Evolutionary conservation across 2,329 filamentous ascomycete genomes (phyloP), one percentile per base, ranked within the genome.

Genomic region (Cladosporium austrohemisphaericum): DNA sequence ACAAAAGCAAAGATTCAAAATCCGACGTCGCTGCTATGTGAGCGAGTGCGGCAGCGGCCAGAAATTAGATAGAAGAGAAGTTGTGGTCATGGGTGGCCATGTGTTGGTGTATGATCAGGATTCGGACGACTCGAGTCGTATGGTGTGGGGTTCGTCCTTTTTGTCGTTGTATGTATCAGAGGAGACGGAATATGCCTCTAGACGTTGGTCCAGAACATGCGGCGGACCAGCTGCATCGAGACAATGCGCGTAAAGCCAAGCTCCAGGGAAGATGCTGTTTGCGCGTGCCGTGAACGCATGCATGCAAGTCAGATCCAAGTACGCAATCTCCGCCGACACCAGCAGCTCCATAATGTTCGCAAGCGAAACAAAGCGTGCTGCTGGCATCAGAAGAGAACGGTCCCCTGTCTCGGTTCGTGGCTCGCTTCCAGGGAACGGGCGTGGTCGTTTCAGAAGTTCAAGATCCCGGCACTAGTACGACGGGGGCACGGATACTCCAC

Each of bases 401-500:
- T 33, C 44, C 44, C 44, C 44, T 48, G 32, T 26, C 6, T 23
- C 22, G 33, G 18, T 13, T 37, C n/a, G 23, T 23, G 28, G 38
- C 18, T 41, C 26, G 38, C 22, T 23, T 40, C 23, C 37, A 23
- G 31, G 23, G 31, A 26, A 19, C 23, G 31, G 31, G 31, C 35
- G 33, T 40, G 32, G 25, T 49, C 35, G 35, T 40, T 49, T 41
- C 45, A 49, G 29, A 33, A 46, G 11, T 49, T 41, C 26, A 32
- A 31, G 14, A 37, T 36, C 43, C 43, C 43, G 43, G 41, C 41
- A 28, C 33, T 52, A 55, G 37, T 59, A 59, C 20, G 54, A 47
- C 7, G 52, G 25, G 7, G 54, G 51, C 43, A 59, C 36, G n/a
- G 52, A 33, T 11, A 53, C 55, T 10, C 55, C 54, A 23, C 57